phyloP scores from a whole-genome alignment of 331 rosid species.

The Acacia concinna region DNA sequence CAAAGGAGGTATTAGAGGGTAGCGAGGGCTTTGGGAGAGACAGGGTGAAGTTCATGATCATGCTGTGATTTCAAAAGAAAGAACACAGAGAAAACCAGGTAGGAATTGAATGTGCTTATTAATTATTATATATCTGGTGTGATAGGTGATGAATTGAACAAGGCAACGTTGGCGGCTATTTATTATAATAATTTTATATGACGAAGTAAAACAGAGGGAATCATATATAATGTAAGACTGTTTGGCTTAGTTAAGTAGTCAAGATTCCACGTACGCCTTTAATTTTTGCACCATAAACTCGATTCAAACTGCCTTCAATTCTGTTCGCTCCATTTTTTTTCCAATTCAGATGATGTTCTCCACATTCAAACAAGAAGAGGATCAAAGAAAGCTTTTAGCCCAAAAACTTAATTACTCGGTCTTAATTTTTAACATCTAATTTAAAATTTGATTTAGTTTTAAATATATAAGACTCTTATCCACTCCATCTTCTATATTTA shows the following conservation, averaged over 20 bases:
- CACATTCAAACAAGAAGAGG: too few relatives aligned
- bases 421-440: too few relatives aligned
- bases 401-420: too few relatives aligned
- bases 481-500: too few relatives aligned
- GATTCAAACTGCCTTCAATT: too few relatives aligned
- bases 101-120: not conserved
- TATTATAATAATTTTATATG: not conserved
- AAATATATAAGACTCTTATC: too few relatives aligned
- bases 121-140: not conserved
- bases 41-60: conserved; percentile 29
- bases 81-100: not conserved
- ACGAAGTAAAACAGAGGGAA: not conserved
- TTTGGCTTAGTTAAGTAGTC: too few relatives aligned
- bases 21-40: conserved; percentile 29
- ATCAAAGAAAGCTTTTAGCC: too few relatives aligned
- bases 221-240: too few relatives aligned
- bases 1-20: conserved; percentile 22
- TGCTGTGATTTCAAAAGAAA: not conserved
- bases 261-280: not conserved
- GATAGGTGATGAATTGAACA: not conserved
- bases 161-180: not conserved
- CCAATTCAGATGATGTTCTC: too few relatives aligned
- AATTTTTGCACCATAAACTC: not conserved
- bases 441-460: too few relatives aligned
- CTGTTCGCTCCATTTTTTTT: too few relatives aligned